phyloP scores from a whole-genome alignment of 2,329 filamentous ascomycete genomes.

The Nemania diffusa region DNA sequence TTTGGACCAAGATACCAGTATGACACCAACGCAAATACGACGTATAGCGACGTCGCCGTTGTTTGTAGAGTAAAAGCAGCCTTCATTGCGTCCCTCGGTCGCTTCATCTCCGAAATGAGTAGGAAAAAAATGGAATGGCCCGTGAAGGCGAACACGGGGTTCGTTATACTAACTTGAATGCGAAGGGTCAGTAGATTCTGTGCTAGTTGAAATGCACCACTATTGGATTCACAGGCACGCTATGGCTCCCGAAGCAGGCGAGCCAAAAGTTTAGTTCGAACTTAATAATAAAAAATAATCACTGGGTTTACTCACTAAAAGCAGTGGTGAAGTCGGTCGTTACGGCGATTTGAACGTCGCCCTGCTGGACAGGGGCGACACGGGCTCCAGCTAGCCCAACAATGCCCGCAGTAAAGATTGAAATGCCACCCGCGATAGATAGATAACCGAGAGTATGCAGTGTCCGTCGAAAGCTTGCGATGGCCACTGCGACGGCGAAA shows the following conservation, averaged over 20 bases:
- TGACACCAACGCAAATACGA: constrained; percentile 60
- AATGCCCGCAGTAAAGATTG: constrained; percentile 61
- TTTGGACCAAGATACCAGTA: constrained; percentile 61
- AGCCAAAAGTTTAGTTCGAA: background rate
- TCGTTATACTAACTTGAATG: constrained; percentile 55
- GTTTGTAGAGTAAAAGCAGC: constrained; percentile 61
- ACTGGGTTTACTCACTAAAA: constrained; percentile 46
- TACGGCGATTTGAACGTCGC: constrained; percentile 52
- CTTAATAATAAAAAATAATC: background rate
- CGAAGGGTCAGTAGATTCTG: constrained; percentile 3
- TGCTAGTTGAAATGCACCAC: background rate
- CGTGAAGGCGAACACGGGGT: constrained; percentile 64
- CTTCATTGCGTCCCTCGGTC: constrained; percentile 62
- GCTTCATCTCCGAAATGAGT: constrained; percentile 63
- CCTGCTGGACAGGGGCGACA: constrained; percentile 51
- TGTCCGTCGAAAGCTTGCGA: constrained; percentile 60
- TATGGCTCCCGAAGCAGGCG: background rate
- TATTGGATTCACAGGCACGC: background rate
- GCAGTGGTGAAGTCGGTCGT: constrained; percentile 55
- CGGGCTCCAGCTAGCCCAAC: constrained; percentile 63
- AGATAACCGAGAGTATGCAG: constrained; percentile 61
- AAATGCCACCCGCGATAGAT: constrained; percentile 56
- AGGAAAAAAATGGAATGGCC: constrained; percentile 67
- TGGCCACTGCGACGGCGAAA: constrained; percentile 59
- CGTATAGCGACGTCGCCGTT: constrained; percentile 62